Percentiles rank a stretch among this genome's conserved stretches.
Conservation (phyloP, 2,329 filamentous ascomycete species). For the Boeremia exigua region DNA sequence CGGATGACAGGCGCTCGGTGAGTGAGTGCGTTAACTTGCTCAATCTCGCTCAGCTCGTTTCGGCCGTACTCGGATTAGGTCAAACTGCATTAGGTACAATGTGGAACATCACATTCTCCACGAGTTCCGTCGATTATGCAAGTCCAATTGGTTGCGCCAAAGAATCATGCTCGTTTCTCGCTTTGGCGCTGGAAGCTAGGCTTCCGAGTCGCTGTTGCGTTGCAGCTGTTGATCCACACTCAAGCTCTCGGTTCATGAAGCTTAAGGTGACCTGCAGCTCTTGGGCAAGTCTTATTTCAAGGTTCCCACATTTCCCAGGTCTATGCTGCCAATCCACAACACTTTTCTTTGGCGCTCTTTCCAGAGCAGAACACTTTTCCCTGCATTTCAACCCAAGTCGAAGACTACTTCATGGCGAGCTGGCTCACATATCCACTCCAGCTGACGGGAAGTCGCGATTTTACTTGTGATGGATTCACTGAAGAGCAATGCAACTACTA, state of each 20-base stretch:
- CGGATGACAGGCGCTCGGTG: neutral
- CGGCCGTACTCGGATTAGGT: neutral
- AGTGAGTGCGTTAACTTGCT: slow-evolving; percentile 18
- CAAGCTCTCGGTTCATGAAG: slow-evolving; percentile 4
- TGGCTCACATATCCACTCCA: slow-evolving; percentile 28
- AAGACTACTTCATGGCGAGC: slow-evolving; percentile 4
- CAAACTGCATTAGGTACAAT: neutral
- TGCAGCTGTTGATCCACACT: neutral
- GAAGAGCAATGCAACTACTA: slow-evolving; percentile 56
- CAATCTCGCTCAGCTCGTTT: slow-evolving; percentile 19
- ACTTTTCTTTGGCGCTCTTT: too few species aligned
- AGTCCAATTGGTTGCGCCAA: neutral
- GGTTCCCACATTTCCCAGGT: neutral
- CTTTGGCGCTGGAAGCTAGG: neutral
- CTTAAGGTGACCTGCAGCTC: neutral
- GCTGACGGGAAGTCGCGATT: slow-evolving; percentile 26
- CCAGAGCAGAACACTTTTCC: too few species aligned
- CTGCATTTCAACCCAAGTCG: too few species aligned
- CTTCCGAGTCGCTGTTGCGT: neutral
- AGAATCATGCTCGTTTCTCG: neutral
- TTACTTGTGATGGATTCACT: slow-evolving; percentile 46
- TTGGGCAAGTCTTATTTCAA: neutral
- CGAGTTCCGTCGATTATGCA: neutral
- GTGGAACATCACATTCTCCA: neutral
- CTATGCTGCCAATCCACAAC: too few species aligned